Evolutionary conservation across 2,329 filamentous ascomycete species (phyloP), one percentile per base, ranked within the genome.

Genomic region (Sclerotinia minor): DNA sequence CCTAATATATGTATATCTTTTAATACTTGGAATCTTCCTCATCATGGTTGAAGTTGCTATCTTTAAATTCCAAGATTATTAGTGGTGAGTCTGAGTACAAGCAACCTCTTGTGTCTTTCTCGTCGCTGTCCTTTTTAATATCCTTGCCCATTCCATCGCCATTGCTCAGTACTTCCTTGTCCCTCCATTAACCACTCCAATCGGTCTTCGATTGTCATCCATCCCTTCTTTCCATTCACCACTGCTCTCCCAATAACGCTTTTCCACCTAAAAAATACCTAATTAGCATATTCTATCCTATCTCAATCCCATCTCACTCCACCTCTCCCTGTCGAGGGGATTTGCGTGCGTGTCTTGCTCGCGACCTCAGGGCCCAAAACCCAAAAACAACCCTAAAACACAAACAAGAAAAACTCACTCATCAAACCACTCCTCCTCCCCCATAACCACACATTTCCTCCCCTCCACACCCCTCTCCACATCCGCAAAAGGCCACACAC

Each of bases 401-500:
- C 13, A 41, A 41, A 17, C 11, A 15, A 61, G 8, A 29, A 8
- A 15, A n/a, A 49, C 60, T 64, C 21, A 64, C 60, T 64, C 47
- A 11, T 64, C n/a, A 81, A 84, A 87, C 84, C 84, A 87, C 2
- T 79, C 79, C 73, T 85, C 83, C 75, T 87, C 84, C 68, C 80
- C 83, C 75, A 85, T 83, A n/a, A 86, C 83, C 3, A 79, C 78
- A 59, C 69, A 71, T 75, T 76, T 60, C 82, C 79, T 17, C 75
- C 80, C n/a, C 13, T 41, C 69, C 83, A 82, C 50, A 78, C 83
- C 71, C 77, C 81, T 73, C 75, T 78, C 69, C 0, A 74, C 64
- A 70, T 82, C 83, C 1, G 84, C 84, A 76, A 85, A 87, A 4
- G 84, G 85, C 84, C 85, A 87, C 1, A 87, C 80, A 1, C 81